Evolutionary conservation across 352 stramenopile species (phyloP).

Genomic region (Globisporangium iwayamae): DNA sequence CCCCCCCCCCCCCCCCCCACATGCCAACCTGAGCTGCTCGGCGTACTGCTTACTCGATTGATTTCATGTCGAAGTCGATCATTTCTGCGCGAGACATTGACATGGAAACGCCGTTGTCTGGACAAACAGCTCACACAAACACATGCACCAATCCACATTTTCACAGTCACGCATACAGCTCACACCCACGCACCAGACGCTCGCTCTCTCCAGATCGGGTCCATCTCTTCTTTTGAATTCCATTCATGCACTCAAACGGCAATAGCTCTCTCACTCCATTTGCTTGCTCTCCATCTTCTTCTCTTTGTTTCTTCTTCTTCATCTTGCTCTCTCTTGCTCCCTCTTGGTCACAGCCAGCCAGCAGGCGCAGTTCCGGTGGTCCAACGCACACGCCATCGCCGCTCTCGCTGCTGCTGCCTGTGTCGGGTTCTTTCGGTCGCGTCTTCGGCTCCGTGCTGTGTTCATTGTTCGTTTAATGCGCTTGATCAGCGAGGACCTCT

Average conservation of each 20-base stretch:
- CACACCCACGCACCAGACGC: background rate
- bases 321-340: background rate
- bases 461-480: background rate
- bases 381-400: conserved; percentile 1
- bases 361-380: conserved; percentile 14
- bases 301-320: background rate
- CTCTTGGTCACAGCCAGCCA: background rate
- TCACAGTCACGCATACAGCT: background rate
- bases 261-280: conserved; percentile 3
- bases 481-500: conserved; percentile 1
- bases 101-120: background rate
- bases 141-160: background rate
- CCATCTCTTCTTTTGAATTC: conserved; percentile 16
- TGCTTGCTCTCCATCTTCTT: background rate
- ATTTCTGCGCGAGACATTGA: background rate
- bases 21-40: no score
- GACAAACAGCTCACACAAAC: background rate
- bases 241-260: conserved; percentile 15
- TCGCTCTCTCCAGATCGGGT: background rate
- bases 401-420: conserved; percentile 3
- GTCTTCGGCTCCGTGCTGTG: conserved; percentile 2
- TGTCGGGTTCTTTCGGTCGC: background rate
- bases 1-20: no score
- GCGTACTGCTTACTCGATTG: background rate
- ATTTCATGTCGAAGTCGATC: background rate